Evolutionary conservation across 148 eudicot genomes (phyloP).

Genomic region (Heliamphora exappendiculata): DNA sequence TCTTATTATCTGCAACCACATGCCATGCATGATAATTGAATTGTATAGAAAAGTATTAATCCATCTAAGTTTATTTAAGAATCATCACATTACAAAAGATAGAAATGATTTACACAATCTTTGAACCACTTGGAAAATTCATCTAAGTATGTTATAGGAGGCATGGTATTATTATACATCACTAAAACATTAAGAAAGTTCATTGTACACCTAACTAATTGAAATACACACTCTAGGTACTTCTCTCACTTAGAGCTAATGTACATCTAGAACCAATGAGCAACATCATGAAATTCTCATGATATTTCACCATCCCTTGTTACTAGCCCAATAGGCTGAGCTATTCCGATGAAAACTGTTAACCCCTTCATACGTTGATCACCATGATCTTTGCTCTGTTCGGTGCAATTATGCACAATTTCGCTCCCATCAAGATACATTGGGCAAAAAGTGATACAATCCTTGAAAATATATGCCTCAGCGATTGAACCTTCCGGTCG

Average conservation of each 20-base stretch:
- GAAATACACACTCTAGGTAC: background rate
- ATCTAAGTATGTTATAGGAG: background rate
- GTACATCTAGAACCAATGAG: background rate
- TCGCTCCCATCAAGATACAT: background rate
- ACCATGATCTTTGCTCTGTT: background rate
- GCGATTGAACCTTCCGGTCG: background rate
- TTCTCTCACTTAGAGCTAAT: background rate
- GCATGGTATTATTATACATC: background rate
- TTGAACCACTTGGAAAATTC: background rate
- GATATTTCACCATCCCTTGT: background rate
- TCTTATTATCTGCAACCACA: background rate
- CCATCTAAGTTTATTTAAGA: no score
- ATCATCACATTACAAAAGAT: background rate
- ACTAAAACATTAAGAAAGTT: background rate
- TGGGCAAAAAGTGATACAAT: background rate
- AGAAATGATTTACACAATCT: background rate
- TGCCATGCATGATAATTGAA: background rate
- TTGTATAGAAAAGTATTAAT: background rate
- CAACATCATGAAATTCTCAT: background rate
- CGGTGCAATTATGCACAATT: background rate
- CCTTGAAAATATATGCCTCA: background rate
- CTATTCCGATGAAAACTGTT: background rate
- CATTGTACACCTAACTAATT: no score
- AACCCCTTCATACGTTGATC: background rate
- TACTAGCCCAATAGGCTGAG: background rate